Evolutionary conservation across 2,329 filamentous ascomycete species (phyloP), one percentile per base, ranked within the genome.

Genomic region (Colletotrichum sidae): DNA sequence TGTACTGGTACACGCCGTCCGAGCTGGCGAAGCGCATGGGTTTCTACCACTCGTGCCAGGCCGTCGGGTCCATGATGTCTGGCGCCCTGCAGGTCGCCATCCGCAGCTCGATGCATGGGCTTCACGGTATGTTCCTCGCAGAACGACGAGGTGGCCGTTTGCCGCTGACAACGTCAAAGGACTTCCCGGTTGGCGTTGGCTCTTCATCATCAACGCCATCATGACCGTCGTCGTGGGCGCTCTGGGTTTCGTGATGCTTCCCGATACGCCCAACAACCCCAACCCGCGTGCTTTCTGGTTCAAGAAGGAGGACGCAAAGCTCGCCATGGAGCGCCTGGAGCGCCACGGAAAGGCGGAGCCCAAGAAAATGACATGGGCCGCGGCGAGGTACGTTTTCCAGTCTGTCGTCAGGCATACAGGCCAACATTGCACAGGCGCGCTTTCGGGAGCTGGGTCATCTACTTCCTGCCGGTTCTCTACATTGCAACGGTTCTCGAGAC

Each of bases 21-120:
- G 63, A 66, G 42, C 78, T 83, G 0, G 86, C 84, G 57, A 88
- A 87, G 69, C 80, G 86, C 9, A 77, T 79, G 2, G 80, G 79
- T 52, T 78, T 83, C 51, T 82, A 83, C 69, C 78, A 82, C 59
- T 79, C 85, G 1, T 83, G 81, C 33, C 83, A 84, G 10, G 83
- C 80, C 4, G 77, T 86, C 1, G 85, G 83, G 1, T 76, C 78
- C 15, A 86, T 88, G 82, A 83, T 87, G 58, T 84, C 83, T 17
- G 85, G 85, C 1, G 87, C 86, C 64, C 76, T 88, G 0, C 84
- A 86, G 73, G 81, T 85, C 1, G 84, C 82, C 0, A 82, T 83
- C 1, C 58, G 65, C 10, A 58, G 63, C 34, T 67, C 64, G 17
- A 58, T 68, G 45, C 50, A 68, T 44, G 66, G 66, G 6, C 42